A percentile compares a stretch with the other conserved stretches of the same genome.
phyloP scores from a whole-genome alignment of 352 stramenopile species.

The Hyaloperonospora arabidopsidis region DNA sequence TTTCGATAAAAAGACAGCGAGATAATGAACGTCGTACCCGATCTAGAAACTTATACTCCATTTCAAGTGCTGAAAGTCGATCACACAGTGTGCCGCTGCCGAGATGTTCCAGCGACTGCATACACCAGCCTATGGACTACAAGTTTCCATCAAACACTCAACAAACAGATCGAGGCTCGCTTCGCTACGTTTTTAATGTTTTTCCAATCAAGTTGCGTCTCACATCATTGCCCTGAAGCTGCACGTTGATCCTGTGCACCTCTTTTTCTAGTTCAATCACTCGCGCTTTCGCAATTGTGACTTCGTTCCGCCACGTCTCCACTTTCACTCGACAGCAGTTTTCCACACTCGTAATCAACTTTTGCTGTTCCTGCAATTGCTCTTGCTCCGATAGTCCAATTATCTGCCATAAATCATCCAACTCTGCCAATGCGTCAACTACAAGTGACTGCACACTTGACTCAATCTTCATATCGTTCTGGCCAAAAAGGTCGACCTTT shows the following conservation, averaged over 20 bases:
- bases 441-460: slow-evolving; percentile 3
- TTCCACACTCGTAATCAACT: slow-evolving; percentile 18
- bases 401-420: slow-evolving; percentile 28
- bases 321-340: slow-evolving; percentile 17
- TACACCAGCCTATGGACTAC: slow-evolving; percentile 18
- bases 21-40: slow-evolving; percentile 16
- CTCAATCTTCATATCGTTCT: slow-evolving; percentile 3
- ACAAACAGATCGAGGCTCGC: not conserved
- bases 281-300: slow-evolving; percentile 3
- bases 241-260: slow-evolving; percentile 26
- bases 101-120: slow-evolving; percentile 12
- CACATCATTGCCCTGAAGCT: slow-evolving; percentile 30
- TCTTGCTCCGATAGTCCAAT: slow-evolving; percentile 29
- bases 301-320: slow-evolving; percentile 12
- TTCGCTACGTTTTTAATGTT: not conserved
- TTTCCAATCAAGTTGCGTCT: not conserved
- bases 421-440: slow-evolving; percentile 9
- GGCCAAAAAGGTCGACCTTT: not conserved
- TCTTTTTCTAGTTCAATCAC: slow-evolving; percentile 26
- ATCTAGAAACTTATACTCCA: slow-evolving; percentile 36
- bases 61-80: slow-evolving; percentile 27
- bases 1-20: too few relatives aligned
- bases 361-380: slow-evolving; percentile 24
- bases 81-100: slow-evolving; percentile 23
- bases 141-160: not conserved